Conservation (phyloP, 495 filamentous ascomycete species). For the Cryomyces antarcticus region DNA sequence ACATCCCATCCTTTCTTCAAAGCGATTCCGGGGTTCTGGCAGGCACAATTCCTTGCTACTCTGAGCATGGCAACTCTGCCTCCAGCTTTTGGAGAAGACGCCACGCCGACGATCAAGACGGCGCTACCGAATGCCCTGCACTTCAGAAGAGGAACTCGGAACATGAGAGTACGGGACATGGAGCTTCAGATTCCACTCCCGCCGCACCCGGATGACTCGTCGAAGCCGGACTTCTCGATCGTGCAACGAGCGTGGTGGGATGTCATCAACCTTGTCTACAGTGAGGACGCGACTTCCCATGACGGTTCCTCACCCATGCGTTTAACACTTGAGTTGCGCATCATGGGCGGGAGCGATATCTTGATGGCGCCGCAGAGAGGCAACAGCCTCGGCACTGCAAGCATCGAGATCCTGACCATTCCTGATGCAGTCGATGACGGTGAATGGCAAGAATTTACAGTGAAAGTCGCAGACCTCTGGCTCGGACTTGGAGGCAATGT, state of each 20-base stretch:
- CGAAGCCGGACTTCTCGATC: conserved; percentile 22
- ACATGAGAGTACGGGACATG: conserved; percentile 29
- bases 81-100: conserved; percentile 15
- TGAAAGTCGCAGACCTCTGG: conserved; percentile 28
- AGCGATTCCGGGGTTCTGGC: conserved; percentile 25
- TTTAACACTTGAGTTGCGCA: conserved; percentile 30
- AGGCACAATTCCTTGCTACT: conserved; percentile 21
- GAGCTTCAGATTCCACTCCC: conserved; percentile 30
- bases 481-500: conserved; percentile 22
- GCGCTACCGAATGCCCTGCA: conserved; percentile 29
- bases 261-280: conserved; percentile 25
- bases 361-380: conserved; percentile 31
- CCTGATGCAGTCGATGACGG: conserved; percentile 21
- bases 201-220: conserved; percentile 11
- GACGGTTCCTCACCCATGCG: conserved; percentile 24
- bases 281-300: conserved; percentile 8
- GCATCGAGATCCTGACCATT: conserved; percentile 30
- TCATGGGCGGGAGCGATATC: conserved; percentile 29
- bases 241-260: conserved; percentile 33
- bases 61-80: conserved; percentile 24
- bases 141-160: conserved; percentile 32
- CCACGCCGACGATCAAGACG: conserved; percentile 19
- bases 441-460: conserved; percentile 25
- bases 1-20: conserved; percentile 20
- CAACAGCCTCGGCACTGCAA: conserved; percentile 25